Conservation (phyloP, 2,329 filamentous ascomycete species). For the Clarireedia homoeocarpa region DNA sequence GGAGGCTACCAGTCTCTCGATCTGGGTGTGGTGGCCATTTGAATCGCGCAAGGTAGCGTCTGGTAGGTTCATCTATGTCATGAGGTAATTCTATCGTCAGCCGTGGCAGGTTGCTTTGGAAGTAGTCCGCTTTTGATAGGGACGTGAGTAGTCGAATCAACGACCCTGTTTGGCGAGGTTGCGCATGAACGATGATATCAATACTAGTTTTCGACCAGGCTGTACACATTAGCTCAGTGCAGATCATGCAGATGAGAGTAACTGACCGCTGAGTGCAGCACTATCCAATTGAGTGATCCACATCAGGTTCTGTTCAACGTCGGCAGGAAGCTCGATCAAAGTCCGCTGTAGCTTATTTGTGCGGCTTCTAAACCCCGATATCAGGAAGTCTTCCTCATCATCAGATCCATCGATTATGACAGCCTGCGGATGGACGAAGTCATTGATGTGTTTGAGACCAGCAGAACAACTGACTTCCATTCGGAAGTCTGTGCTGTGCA, state of each 20-base stretch:
- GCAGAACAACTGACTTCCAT: conserved; percentile 56
- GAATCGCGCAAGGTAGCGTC: conserved; percentile 54
- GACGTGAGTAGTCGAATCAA: conserved; percentile 71
- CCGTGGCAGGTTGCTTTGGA: conserved; percentile 59
- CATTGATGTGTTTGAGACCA: conserved; percentile 65
- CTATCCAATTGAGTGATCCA: conserved; percentile 79
- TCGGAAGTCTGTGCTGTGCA: conserved; percentile 60
- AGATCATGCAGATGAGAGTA: neutral
- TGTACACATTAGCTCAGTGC: conserved; percentile 30
- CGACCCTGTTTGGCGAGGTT: conserved; percentile 61
- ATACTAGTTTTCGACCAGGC: conserved; percentile 73
- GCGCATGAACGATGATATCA: conserved; percentile 78
- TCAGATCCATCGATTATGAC: conserved; percentile 54
- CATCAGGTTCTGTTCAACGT: conserved; percentile 52
- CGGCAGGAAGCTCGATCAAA: conserved; percentile 66
- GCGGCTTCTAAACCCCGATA: conserved; percentile 49
- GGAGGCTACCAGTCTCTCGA: conserved; percentile 38
- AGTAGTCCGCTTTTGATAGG: conserved; percentile 67
- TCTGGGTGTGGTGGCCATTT: conserved; percentile 52
- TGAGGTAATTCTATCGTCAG: conserved; percentile 79
- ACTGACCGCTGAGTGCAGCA: conserved; percentile 55
- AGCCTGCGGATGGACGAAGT: conserved; percentile 69
- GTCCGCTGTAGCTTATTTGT: conserved; percentile 45
- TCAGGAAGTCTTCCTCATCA: conserved; percentile 63
- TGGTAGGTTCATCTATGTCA: conserved; percentile 56